A percentile compares a stretch with the other conserved stretches of the same genome.
Evolutionary conservation across 306 rosid species (phyloP).

Genomic region (Benincasa hispida): DNA sequence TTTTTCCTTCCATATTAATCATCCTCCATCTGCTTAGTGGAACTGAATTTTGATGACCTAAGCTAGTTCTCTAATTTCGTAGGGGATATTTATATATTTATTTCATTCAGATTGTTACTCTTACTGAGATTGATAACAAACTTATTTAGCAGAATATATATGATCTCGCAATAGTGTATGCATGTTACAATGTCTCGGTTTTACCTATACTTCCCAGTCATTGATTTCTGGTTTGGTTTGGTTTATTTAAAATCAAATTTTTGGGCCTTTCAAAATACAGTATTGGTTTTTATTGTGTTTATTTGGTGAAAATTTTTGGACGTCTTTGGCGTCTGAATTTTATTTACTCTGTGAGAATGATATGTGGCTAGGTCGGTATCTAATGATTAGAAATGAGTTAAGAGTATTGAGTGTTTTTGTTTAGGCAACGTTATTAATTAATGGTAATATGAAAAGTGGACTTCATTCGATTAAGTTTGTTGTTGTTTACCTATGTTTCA

Average conservation of each 20-base stretch:
- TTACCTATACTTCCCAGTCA: not conserved
- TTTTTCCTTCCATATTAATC: not conserved
- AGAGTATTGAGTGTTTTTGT: not conserved
- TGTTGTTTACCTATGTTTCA: too few relatives aligned
- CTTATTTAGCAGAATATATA: not conserved
- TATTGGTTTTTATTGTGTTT: not conserved
- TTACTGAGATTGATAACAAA: not conserved
- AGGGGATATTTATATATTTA: not conserved
- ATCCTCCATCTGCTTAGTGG: conserved; percentile 5
- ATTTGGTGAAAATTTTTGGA: not conserved
- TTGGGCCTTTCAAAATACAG: not conserved
- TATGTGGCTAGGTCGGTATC: not conserved
- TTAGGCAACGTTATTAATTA: too few relatives aligned
- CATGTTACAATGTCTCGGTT: not conserved
- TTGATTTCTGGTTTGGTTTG: not conserved
- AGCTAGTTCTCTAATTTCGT: conserved; percentile 1
- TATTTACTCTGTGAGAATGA: not conserved
- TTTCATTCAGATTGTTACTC: conserved; percentile 1
- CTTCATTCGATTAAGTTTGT: too few relatives aligned
- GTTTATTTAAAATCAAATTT: too few relatives aligned
- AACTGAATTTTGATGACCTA: conserved; percentile 7
- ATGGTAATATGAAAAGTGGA: too few relatives aligned
- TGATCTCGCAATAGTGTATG: not conserved
- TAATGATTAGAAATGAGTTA: not conserved
- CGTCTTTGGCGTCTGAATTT: not conserved